Conservation (phyloP, 83 land plant species). For the Diphasiastrum complanatum region DNA sequence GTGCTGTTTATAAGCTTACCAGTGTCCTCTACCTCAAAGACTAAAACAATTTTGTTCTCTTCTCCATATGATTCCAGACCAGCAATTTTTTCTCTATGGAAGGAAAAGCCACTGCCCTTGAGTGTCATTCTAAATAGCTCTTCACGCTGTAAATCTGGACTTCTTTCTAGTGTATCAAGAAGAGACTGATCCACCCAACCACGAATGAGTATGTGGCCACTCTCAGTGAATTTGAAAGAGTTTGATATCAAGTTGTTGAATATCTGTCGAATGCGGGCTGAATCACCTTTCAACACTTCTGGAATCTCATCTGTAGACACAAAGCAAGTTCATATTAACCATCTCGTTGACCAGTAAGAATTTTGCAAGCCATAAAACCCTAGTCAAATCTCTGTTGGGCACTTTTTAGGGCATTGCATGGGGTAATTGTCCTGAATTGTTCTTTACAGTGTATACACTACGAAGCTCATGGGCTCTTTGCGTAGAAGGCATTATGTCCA, state of each 20-base stretch:
- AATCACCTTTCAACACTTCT: constrained; percentile 21
- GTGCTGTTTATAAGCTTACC: too few relatives aligned
- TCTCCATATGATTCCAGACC: background rate
- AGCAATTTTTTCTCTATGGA: background rate
- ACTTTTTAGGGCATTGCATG: too few relatives aligned
- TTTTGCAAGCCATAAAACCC: too few relatives aligned
- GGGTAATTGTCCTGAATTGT: too few relatives aligned
- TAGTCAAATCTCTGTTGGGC: too few relatives aligned
- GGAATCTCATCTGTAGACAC: constrained; percentile 25
- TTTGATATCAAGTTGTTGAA: constrained; percentile 27
- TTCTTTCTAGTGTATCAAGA: background rate
- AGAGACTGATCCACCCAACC: constrained; percentile 13
- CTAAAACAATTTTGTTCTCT: constrained; percentile 7
- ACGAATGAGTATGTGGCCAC: constrained; percentile 20
- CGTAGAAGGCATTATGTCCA: too few relatives aligned
- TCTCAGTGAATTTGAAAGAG: constrained; percentile 27
- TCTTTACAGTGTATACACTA: too few relatives aligned
- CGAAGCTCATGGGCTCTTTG: too few relatives aligned
- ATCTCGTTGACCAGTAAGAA: background rate
- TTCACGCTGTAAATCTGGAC: background rate
- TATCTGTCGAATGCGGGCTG: constrained; percentile 21
- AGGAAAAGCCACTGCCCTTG: background rate
- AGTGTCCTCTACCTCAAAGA: constrained; percentile 34
- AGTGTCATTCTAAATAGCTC: too few relatives aligned
- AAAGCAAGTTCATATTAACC: background rate